Evolutionary conservation across 164 flowering plant species (phyloP), one percentile per base, ranked within the genome.

Genomic region (Dillenia suffruticosa): DNA sequence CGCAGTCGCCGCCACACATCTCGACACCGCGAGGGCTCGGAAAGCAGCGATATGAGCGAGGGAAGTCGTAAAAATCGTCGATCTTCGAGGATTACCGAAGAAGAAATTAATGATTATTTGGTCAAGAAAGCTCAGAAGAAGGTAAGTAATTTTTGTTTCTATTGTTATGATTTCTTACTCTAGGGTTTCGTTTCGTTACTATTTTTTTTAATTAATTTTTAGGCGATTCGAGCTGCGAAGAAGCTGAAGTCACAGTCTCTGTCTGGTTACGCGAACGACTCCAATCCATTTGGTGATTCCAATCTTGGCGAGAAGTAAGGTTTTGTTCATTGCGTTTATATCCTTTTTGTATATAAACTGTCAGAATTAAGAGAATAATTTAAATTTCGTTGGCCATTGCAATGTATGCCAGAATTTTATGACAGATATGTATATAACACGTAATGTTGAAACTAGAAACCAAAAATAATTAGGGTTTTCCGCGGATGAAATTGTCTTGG

Each of bases 281-380:
- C 99, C 1, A 89, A 95, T 74, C 97, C 99, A 0, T 95, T 95
- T 74, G 96, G 96, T 9, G 99, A 95, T 74, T 71, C 96, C 40
- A 95, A 89, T 61, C 86, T 95, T 46, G 88, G 83, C 47, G 97
- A 91, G 55, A 88, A 75, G 95, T 90, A 63, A 75, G 89, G 68
- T 9, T 22, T 40, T 57, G 10, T 14, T 22, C 11, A n/a, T 61
- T 32, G 56, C 10, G 48, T 59, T 15, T 22, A 7, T 16, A 10
- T 12, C 26, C 9, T 17, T 32, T 53, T 57, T 24, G 5, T 19
- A 17, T 17, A 6, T 12, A 12, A n/a, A 4, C 1, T 4, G 40
- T 32, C 6, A 0, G 5, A 4, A 32, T 32, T 32, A 32, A 5
- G 6, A 32, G 40, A 4, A 32, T 32, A 32, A 32, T 32, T 32